phyloP scores from a whole-genome alignment of 176 grass and related monocot genomes.

The Rhynchospora pubera region DNA sequence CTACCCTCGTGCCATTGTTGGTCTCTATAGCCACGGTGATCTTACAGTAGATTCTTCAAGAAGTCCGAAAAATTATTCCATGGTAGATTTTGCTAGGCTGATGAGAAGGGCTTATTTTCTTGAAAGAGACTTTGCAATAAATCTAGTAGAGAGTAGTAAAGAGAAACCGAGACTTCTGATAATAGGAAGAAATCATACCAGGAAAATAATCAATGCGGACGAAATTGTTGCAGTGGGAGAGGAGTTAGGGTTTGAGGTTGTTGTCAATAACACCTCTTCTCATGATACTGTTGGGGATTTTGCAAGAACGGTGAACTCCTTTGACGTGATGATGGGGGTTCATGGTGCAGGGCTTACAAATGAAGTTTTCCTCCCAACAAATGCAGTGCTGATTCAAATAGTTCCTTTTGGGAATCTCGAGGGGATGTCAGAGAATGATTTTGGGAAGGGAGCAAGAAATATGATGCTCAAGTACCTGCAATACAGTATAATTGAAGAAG shows the following conservation, averaged over 20 bases:
- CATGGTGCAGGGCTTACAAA: conserved; percentile 66
- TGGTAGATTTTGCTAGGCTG: conserved; percentile 55
- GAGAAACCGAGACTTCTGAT: conserved; percentile 50
- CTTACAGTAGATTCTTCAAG: conserved; percentile 48
- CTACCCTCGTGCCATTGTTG: conserved; percentile 52
- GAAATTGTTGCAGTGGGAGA: conserved; percentile 41
- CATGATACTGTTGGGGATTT: conserved; percentile 44
- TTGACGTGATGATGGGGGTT: conserved; percentile 68
- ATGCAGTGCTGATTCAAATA: conserved; percentile 57
- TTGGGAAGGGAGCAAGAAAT: conserved; percentile 33
- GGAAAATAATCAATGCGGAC: conserved; percentile 54
- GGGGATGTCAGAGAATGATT: conserved; percentile 31
- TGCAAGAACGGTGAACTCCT: conserved; percentile 49
- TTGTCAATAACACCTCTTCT: conserved; percentile 46
- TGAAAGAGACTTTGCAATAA: conserved; percentile 19
- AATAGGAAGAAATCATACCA: conserved; percentile 43
- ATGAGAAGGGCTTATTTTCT: conserved; percentile 47
- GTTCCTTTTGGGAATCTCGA: conserved; percentile 55
- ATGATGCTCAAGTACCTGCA: conserved; percentile 62
- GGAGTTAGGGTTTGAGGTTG: conserved; percentile 66
- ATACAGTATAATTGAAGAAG: conserved; percentile 54
- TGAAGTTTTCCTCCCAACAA: conserved; percentile 58
- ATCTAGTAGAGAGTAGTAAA: conserved; percentile 21
- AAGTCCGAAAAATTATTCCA: conserved; percentile 32
- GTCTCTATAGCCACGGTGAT: conserved; percentile 53